Base-by-base conservation (phyloP, 805 yeast genomes). In the Yamadazyma sp. region DNA sequence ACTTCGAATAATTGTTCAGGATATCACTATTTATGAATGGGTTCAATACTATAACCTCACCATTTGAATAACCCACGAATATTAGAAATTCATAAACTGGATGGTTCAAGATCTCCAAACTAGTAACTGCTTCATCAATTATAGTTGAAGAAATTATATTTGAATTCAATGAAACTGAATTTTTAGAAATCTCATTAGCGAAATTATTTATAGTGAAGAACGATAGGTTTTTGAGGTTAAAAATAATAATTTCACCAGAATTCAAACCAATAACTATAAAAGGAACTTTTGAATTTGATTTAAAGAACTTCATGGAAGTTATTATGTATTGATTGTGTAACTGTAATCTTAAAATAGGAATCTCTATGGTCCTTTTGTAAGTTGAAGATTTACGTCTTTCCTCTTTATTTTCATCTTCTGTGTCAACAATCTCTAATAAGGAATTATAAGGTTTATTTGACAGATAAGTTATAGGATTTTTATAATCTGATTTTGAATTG, bases 221-320 rank as follows among this genome's bases (percentile, higher is more conserved):
- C 52, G 62, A 39, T 51, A 64, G 44, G 59, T 69, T 39, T 56
- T 53, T 40, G 52, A 81, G 72, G 43, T 81, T 83, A 23, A 80
- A 42, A 71, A 86, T 69, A 5, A 82, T 43, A 2, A 83, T 54
- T 45, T 80, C 86, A n/a, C 91, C 87, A 1, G 78, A 59, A 13
- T 80, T 74, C 42, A 78, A 72, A 1, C 91, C 93, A 13, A 80
- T 43, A 2, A 78, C 57, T 5, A 80, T 62, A 33, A 79, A 79
- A 6, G 82, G 58, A 6, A 15, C 20, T 23, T 60, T 60, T 19
- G 50, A 44, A 6, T 50, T 27, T 4, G 50, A 35, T 15, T 53
- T 47, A 35, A 64, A 61, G 2, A 65, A 40, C 11, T 62, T 51
- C 25, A 73, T 35, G 4, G 64, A 48, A 0, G 80, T 70, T 1